phyloP scores from a whole-genome alignment of 2,329 filamentous ascomycete genomes.

The Fusarium oligoseptatum region DNA sequence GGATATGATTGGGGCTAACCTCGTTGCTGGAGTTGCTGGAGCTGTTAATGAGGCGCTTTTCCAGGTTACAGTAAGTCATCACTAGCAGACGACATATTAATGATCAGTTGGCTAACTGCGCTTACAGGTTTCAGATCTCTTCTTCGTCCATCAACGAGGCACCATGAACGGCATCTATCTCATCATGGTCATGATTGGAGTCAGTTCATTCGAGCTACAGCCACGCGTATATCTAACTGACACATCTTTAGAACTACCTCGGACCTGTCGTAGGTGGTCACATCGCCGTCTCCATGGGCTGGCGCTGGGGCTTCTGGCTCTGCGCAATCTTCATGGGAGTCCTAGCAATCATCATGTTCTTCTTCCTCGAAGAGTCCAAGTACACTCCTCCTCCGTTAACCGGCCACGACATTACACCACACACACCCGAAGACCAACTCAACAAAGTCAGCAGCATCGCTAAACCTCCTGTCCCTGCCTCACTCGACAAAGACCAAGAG shows the following conservation, averaged over 20 bases:
- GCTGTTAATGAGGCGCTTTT: conserved; percentile 54
- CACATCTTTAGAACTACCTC: conserved; percentile 24
- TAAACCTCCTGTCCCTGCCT: background rate
- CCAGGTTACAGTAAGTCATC: conserved; percentile 50
- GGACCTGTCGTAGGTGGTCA: conserved; percentile 33
- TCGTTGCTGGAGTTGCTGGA: conserved; percentile 51
- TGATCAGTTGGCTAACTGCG: background rate
- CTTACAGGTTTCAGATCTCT: conserved; percentile 44
- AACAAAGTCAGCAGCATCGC: background rate
- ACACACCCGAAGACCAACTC: background rate
- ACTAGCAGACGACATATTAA: rapidly evolving
- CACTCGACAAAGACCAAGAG: background rate
- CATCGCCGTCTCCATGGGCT: conserved; percentile 35
- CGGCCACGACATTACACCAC: background rate
- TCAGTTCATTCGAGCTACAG: background rate
- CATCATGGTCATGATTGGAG: conserved; percentile 31
- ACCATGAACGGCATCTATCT: conserved; percentile 46
- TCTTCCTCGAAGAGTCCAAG: conserved; percentile 53
- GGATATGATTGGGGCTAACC: conserved; percentile 42
- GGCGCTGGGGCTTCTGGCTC: conserved; percentile 57
- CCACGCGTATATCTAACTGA: rapidly evolving
- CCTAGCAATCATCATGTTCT: conserved; percentile 34
- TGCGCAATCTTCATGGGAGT: conserved; percentile 38
- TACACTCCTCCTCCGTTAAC: background rate
- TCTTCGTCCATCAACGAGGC: conserved; percentile 49